phyloP scores from a whole-genome alignment of 352 stramenopile genomes.

The Pilasporangium apinafurcum region DNA sequence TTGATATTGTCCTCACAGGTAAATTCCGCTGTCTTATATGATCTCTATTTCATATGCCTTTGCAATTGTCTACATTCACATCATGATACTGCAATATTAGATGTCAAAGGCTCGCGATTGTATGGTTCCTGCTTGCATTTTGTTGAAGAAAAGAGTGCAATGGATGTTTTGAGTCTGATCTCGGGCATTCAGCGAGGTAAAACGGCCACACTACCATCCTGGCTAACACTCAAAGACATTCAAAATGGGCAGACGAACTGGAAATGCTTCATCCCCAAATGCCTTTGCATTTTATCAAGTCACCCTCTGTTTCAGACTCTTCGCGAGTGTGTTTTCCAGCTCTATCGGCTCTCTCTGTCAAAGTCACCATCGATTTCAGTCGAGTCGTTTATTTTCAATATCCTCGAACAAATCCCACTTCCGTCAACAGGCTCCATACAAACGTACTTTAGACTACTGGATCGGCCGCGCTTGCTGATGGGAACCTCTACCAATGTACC shows the following conservation, averaged over 20 bases:
- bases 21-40: background rate
- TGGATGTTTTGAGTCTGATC: conserved; percentile 58
- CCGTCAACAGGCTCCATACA: conserved; percentile 19
- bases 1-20: conserved; percentile 75
- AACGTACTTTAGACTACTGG: conserved; percentile 29
- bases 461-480: conserved; percentile 26
- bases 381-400: conserved; percentile 46
- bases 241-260: conserved; percentile 48
- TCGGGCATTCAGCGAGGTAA: conserved; percentile 31
- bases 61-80: background rate
- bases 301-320: conserved; percentile 54
- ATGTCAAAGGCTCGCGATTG: conserved; percentile 44
- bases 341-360: conserved; percentile 43
- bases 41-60: background rate
- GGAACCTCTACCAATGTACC: conserved; percentile 14
- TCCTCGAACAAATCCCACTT: conserved; percentile 41
- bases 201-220: conserved; percentile 41
- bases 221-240: conserved; percentile 66
- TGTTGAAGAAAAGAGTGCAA: conserved; percentile 48
- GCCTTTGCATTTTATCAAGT: conserved; percentile 54
- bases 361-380: conserved; percentile 13
- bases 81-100: conserved; percentile 8
- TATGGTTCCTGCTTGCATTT: conserved; percentile 68
- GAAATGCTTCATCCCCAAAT: conserved; percentile 58
- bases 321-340: conserved; percentile 26